Evolutionary conservation across 1,139 yeast species (phyloP).

Genomic region (Saccharomyces uvarum): DNA sequence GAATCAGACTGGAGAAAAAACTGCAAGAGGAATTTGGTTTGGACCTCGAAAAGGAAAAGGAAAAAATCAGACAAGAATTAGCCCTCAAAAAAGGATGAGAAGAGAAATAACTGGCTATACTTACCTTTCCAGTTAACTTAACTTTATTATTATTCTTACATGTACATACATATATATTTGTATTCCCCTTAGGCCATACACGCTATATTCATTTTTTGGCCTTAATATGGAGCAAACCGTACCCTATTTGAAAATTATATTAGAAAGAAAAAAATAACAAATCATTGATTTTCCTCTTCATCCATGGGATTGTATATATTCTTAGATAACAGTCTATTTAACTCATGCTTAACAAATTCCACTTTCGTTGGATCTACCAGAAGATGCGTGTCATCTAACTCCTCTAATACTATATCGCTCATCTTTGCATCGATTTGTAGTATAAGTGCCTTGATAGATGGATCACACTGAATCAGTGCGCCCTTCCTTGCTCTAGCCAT

Average conservation of each 20-base stretch:
- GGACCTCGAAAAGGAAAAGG: constrained; percentile 37
- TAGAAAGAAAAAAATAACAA: neutral
- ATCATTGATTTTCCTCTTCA: constrained; percentile 43
- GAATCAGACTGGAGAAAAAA: constrained; percentile 64
- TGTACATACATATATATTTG: neutral
- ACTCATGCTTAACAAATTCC: constrained; percentile 64
- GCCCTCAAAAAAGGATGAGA: constrained; percentile 6
- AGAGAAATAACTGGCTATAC: neutral
- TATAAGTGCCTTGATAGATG: constrained; percentile 82
- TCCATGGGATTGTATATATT: constrained; percentile 82
- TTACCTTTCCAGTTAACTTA: neutral
- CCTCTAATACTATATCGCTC: constrained; percentile 68
- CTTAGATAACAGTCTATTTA: constrained; percentile 66
- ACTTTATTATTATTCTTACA: neutral
- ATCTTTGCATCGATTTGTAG: constrained; percentile 63
- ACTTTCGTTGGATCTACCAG: constrained; percentile 72
- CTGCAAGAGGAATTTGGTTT: constrained; percentile 64
- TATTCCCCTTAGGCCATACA: neutral
- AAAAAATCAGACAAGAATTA: constrained; percentile 27
- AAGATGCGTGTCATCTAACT: constrained; percentile 83
- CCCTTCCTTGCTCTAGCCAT: constrained; percentile 36
- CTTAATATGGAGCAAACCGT: neutral
- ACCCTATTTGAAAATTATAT: neutral
- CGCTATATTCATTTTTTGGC: neutral
- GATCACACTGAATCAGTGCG: constrained; percentile 55